Percentiles rank a stretch among this genome's conserved stretches.
These are phyloP conservation scores for Lipomyces yamanashiensis DNA, from an alignment of 805 yeast genomes.

Conservation along the genomic window DNA sequence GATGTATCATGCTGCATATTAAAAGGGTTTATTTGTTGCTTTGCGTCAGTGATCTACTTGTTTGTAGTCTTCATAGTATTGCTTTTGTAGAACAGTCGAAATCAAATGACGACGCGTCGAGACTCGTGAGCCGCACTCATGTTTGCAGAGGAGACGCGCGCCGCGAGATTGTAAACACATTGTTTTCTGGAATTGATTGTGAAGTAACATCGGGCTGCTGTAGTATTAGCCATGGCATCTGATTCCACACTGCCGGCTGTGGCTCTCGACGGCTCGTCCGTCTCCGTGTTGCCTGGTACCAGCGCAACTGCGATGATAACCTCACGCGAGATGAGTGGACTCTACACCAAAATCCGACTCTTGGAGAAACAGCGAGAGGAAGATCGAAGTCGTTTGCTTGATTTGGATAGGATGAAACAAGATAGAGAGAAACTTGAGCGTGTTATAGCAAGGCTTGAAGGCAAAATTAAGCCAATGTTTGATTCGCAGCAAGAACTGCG, in stretches of 20 bases:
- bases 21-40: no score
- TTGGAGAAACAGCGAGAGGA: constrained; percentile 38
- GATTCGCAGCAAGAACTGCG: constrained; percentile 41
- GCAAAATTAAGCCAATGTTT: constrained; percentile 42
- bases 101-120: no score
- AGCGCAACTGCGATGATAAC: neutral
- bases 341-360: constrained; percentile 27
- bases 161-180: neutral
- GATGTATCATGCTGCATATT: no score
- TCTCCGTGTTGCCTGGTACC: neutral
- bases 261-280: constrained; percentile 4
- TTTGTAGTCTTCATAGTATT: no score
- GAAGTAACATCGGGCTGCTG: neutral
- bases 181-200: neutral
- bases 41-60: no score
- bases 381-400: constrained; percentile 37
- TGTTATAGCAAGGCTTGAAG: constrained; percentile 42
- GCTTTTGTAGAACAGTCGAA: no score
- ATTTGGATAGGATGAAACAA: constrained; percentile 31
- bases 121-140: no score
- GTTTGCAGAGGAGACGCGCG: no score
- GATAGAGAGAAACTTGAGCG: constrained; percentile 38
- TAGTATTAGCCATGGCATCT: neutral
- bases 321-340: constrained; percentile 9
- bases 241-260: neutral